Evolutionary conservation across 2,329 filamentous ascomycete genomes (phyloP), one percentile per base, ranked within the genome.

Genomic region (Diaporthe vexans): DNA sequence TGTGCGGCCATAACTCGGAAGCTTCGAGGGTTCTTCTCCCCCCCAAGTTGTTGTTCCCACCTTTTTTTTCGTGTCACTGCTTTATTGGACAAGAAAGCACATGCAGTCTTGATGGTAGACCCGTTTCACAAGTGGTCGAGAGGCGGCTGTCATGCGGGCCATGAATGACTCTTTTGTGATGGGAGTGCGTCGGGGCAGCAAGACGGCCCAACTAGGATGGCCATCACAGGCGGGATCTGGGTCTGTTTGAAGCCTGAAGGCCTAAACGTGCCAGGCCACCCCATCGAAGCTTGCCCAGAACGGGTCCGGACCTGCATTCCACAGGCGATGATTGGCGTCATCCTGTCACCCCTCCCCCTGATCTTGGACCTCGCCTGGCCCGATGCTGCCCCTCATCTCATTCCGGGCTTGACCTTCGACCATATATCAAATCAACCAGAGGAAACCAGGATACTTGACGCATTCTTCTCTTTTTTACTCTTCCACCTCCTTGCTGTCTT

Each of bases 241-340:
- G 40, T 71, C 21, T 59, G 54, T 63, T 63, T 72, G 69, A 63
- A 46, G 69, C 69, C 69, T 72, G 69, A 63, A 61, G 69, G 56
- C 69, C 69, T 52, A 61, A 72, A 54, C 57, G 57, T 61, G 48
- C 69, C 69, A 72, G 69, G 57, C 69, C 46, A 19, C 37, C 46
- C 63, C 63, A 67, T 52, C 63, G 29, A 52, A 21, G 63, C 63
- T 67, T 72, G 46, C 69, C 69, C 69, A 72, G 69, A 72, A 63
- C 46, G 57, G 69, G 69, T 72, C 69, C 69, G 57, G 69, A 72
- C 69, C 69, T 72, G 69, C 69, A 63, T 72, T 54, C 48, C 57
- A 26, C n/a, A 43, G 46, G 46, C 69, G 10, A 54, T 72, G 69
- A 72, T 72, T 72, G 69, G 69, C 69, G 69, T 61, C 69, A 72